Evolutionary conservation across 208 protist genomes (phyloP), one percentile per base, ranked within the genome.

Genomic region (Sergeia podlipaevii): DNA sequence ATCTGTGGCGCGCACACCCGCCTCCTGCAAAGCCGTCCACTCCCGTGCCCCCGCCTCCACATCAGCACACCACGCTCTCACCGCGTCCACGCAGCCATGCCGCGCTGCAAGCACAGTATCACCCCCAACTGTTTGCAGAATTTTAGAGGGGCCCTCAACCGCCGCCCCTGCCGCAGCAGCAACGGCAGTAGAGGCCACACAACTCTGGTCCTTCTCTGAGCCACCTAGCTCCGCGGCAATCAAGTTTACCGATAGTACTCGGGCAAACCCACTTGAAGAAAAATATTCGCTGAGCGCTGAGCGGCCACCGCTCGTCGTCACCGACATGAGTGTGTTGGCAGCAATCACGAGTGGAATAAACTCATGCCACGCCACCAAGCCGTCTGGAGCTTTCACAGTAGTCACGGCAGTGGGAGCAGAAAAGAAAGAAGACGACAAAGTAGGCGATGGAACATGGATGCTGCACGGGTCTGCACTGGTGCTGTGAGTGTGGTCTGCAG

Each of bases 321-420:
- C 47, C 23, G 78, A 76, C 13, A 82, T 23, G 41, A 82, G 65
- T 0, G 59, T 54, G 23, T 74, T 51, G 24, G 69, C 63, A 2
- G 67, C 83, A 49, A 91, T 85, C 11, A 70, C 83, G 5, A 91
- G 73, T 0, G 83, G 83, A 15, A 85, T 79, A 49, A 77, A 85
- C 23, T 50, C 67, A 28, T 80, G 79, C 62, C 65, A 78, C 10
- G 41, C 36, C 11, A 41, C 54, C 2, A 80, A 46, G 0, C 55
- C 49, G 21, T 73, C 66, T 4, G 71, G 67, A 42, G 70, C 56
- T 18, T 46, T 28, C 17, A 65, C 30, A 24, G 34, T 17, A 26
- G 51, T 33, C 32, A 38, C 10, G 23, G 37, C 21, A 3, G 27
- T 0, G 1, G 4, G 34, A 32, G 54, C 36, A 20, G 18, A 8